Evolutionary conservation across 78 protist species (phyloP), one percentile per base, ranked within the genome.

Genomic region (Pigoraptor vietnamica): DNA sequence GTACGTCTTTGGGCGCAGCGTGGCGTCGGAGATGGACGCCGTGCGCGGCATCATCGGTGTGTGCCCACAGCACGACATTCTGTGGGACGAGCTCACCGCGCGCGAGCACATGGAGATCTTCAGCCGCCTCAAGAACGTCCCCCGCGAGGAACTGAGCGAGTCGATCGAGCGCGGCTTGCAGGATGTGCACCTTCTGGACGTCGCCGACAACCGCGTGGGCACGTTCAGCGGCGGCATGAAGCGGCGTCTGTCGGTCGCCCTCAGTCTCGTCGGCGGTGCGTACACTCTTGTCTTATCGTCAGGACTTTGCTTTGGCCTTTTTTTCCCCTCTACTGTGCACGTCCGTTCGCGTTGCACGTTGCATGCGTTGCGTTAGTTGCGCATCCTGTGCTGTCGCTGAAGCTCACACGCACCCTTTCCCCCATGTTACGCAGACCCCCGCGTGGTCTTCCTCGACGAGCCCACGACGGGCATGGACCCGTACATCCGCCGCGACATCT

Each of bases 11-110:
- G 93, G 94, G 38, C 0, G 0, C 23, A 0, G 23, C n/a, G 29
- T 92, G 37, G 1, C 0, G 33, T 0, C 2, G 21, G 93, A 93
- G 32, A 23, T 93, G 90, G 91, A 89, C 81, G 21, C 23, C 67
- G 48, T 94, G 90, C 93, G 95, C 81, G 23, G 14, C 81, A 0
- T 55, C 40, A 86, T 94, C 33, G 96, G 97, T 6, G 81, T 96
- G n/a, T 93, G 95, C 89, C 97, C 96, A 82, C 97, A 96, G 90
- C 89, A 92, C 84, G 94, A 96, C 90, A 92, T 93, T 36, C 87
- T 95, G 35, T 95, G 94, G 95, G 83, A 39, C 39, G 48, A 56
- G 29, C 88, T 95, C 81, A 89, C 95, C 29, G 87, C 83, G n/a
- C 84, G 89, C 23, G 98, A 96, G 79, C 96, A 94, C 92, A 79